Evolutionary conservation across 371 early-diverging fungal genomes (phyloP), one percentile per base, ranked within the genome.

Genomic region (Mucor irregularis): DNA sequence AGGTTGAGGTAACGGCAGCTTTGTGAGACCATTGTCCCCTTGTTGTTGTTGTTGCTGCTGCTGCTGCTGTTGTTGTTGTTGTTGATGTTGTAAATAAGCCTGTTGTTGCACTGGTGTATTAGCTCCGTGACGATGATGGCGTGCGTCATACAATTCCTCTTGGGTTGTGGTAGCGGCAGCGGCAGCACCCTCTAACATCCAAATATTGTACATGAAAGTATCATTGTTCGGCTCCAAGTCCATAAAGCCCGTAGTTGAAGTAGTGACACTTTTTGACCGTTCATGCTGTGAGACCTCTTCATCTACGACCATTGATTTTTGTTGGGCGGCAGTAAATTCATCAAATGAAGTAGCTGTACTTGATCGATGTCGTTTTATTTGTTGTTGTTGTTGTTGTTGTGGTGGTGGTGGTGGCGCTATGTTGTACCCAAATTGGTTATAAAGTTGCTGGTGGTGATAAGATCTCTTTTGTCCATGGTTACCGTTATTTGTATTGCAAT

Each of bases 1-100:
- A 24, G 56, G 56, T 45, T 61, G 62, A 17, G 56, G 62, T 33
- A 62, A 16, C 22, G 56, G 62, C 14, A 62, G 14, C 24, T 56
- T 62, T 7, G 62, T 47, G 2, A 40, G 7, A 44, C 16, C 44
- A 11, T 29, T 58, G 19, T 13, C 29, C 1, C 22, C 10, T 19
- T 28, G 11, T 29, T 25, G 25, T 7, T 53, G 25, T 40, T 29
- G 11, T 38, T 8, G 16, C 17, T 53, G 42, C 17, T 53, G 53
- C 5, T 53, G 43, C 33, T 40, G 29, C 19, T 44, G 49, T 31
- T 40, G 37, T 38, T 4, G 24, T 28, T 46, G 35, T 25, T 17
- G 38, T 28, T 43, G 24, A 5, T 38, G 26, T 6, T 33, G 22
- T n/a, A 26, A n/a, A 17, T 22, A 39, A 6, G 39, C 9, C 17